Evolutionary conservation across 139 green algal genomes (phyloP), one percentile per base, ranked within the genome.

Genomic region (Chlorella sp.): DNA sequence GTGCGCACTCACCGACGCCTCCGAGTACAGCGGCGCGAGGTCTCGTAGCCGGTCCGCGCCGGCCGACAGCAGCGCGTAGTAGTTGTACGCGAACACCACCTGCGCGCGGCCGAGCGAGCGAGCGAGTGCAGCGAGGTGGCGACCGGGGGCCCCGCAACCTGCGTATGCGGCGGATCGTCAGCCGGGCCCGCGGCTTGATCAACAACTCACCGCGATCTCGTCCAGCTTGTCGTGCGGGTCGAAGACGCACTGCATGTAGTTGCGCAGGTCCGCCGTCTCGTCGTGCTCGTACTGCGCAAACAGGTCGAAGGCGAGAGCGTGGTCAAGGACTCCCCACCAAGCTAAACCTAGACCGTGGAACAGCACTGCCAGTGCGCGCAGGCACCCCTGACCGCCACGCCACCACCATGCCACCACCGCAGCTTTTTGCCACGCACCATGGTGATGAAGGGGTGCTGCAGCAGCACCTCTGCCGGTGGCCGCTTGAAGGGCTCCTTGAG

Each of bases 361-460:
- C n/a, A n/a, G n/a, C n/a, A n/a, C n/a, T n/a, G n/a, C n/a, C n/a
- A n/a, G n/a, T n/a, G n/a, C n/a, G n/a, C n/a, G n/a, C n/a, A n/a
- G n/a, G n/a, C n/a, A n/a, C n/a, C n/a, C n/a, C n/a, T n/a, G n/a
- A n/a, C n/a, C n/a, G n/a, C n/a, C n/a, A n/a, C n/a, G n/a, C n/a
- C n/a, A n/a, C n/a, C n/a, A n/a, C n/a, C n/a, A n/a, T n/a, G n/a
- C n/a, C n/a, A n/a, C n/a, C n/a, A n/a, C n/a, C n/a, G n/a, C n/a
- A n/a, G n/a, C n/a, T n/a, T n/a, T n/a, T n/a, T n/a, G n/a, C n/a
- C n/a, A n/a, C n/a, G 17, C 42, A 55, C 42, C 77, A 84, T 82
- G n/a, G 31, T 62, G 10, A 91, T 80, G 71, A 80, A 97, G 5
- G 90, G 85, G 81, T 97, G 92, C 17, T 34, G 35, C 35, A 96